Base-by-base conservation (phyloP, 345 rosid genomes). In the Erysimum cheiranthoides region DNA sequence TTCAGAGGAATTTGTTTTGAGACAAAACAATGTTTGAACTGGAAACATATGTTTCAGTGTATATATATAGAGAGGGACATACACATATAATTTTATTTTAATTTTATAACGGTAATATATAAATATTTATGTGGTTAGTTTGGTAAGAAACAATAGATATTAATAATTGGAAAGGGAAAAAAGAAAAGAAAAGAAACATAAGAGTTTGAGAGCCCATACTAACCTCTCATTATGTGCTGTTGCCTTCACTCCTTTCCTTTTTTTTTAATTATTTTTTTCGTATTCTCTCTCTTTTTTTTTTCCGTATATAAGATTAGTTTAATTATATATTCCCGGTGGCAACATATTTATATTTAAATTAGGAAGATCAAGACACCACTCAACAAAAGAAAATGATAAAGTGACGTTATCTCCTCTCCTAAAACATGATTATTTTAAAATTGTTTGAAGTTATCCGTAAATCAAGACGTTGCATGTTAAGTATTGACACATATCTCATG, bases 111-210 rank as follows among this genome's bases (percentile, higher is more conserved):
- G 68, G 73, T 60, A 71, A 51, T 66, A 72, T 64, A 62, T 16
- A 63, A 31, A 69, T 73, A 70, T 83, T 35, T 79, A 76, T 85
- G 90, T 83, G 87, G 86, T 72, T 82, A 66, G 82, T 86, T 83
- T 74, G 84, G 88, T 80, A 88, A 83, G 71, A 81, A 87, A 87
- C 96, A 86, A 80, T 77, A 82, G 72, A 80, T 76, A 82, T 84
- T 82, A 85, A 84, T 83, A 74, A 78, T 77, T 86, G 81, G 80
- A 77, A 81, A 81, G 81, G 84, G 75, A 67, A 76, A 81, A 82
- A 81, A 80, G 83, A 85, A 82, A 86, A 84, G 58, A 65, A 80
- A 78, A 71, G 76, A 77, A 78, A 81, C 74, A 82, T 68, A 81
- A 77, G 78, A 77, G 80, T 78, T 71, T 61, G 82, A 68, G 84